Evolutionary conservation across 2,329 filamentous ascomycete species (phyloP).

Genomic region (Arachnopeziza araneosa): DNA sequence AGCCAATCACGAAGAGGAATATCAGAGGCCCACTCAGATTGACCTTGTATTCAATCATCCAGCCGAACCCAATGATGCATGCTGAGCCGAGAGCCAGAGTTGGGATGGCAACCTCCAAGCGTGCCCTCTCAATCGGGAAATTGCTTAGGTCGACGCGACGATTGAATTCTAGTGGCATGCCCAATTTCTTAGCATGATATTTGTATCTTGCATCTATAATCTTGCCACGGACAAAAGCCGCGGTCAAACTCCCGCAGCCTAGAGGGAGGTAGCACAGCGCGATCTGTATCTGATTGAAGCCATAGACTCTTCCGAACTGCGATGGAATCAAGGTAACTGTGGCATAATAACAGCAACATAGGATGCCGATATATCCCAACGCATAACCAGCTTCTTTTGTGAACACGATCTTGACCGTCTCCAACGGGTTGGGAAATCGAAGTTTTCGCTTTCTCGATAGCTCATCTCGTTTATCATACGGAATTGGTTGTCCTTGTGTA

Average conservation of each 20-base stretch:
- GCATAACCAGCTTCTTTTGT: conserved; percentile 41
- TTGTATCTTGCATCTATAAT: conserved; percentile 59
- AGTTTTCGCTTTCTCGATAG: conserved; percentile 23
- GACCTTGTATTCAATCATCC: conserved; percentile 40
- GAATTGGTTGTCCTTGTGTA: conserved; percentile 7
- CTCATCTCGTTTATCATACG: conserved; percentile 15
- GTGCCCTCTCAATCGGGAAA: conserved; percentile 47
- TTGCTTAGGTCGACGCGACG: conserved; percentile 43
- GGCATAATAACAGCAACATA: conserved; percentile 49
- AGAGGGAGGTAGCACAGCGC: conserved; percentile 16
- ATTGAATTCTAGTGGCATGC: conserved; percentile 47
- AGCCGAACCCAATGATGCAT: conserved; percentile 45
- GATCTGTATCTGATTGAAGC: conserved; percentile 32
- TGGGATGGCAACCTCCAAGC: conserved; percentile 44
- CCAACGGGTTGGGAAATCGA: conserved; percentile 34
- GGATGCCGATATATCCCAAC: conserved; percentile 41
- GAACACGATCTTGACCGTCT: conserved; percentile 36
- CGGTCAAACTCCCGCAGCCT: conserved; percentile 4
- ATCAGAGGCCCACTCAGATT: conserved; percentile 43
- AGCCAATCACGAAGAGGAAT: conserved; percentile 41
- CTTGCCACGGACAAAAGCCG: conserved; percentile 28
- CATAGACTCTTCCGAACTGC: conserved; percentile 28
- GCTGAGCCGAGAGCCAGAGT: conserved; percentile 45
- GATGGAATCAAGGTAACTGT: conserved; percentile 38
- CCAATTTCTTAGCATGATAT: conserved; percentile 49